Evolutionary conservation across 1,139 yeast genomes (phyloP).

Genomic region (Taphrina pruni): DNA sequence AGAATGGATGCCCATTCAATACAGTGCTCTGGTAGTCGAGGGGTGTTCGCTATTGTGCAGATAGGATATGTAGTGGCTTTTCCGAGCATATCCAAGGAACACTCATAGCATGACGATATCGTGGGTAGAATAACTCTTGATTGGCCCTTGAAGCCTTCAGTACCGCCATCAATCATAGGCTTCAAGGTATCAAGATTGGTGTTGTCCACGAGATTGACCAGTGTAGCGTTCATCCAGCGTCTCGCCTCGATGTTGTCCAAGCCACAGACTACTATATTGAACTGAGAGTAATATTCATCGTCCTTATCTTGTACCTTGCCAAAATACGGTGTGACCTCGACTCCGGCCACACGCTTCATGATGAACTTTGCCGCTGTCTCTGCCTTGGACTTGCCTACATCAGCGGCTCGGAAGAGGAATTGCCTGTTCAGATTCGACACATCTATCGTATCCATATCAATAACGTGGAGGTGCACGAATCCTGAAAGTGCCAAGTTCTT

Average conservation of each 20-base stretch:
- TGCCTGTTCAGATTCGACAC: constrained; percentile 88
- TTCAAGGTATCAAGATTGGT: constrained; percentile 63
- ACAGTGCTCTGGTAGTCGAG: constrained; percentile 91
- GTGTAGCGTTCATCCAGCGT: constrained; percentile 83
- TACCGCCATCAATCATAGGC: constrained; percentile 93
- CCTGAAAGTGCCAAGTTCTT: constrained; percentile 83
- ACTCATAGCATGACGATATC: constrained; percentile 87
- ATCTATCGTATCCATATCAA: constrained; percentile 96
- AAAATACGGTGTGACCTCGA: constrained; percentile 58
- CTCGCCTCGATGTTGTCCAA: constrained; percentile 89
- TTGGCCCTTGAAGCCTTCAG: constrained; percentile 94
- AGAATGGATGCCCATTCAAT: constrained; percentile 87
- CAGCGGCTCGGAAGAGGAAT: constrained; percentile 73
- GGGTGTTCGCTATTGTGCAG: constrained; percentile 93
- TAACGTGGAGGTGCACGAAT: constrained; percentile 73
- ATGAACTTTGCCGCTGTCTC: constrained; percentile 74
- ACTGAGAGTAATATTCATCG: constrained; percentile 67
- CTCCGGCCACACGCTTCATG: constrained; percentile 56
- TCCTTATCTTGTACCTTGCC: constrained; percentile 76
- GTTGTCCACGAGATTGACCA: constrained; percentile 65
- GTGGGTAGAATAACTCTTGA: constrained; percentile 86
- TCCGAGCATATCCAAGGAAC: constrained; percentile 78
- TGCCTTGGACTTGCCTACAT: constrained; percentile 84
- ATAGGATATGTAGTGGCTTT: constrained; percentile 79
- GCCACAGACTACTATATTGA: constrained; percentile 81